Conservation (phyloP, 1,139 yeast species). For the Magnusiomyces tetraspermus region DNA sequence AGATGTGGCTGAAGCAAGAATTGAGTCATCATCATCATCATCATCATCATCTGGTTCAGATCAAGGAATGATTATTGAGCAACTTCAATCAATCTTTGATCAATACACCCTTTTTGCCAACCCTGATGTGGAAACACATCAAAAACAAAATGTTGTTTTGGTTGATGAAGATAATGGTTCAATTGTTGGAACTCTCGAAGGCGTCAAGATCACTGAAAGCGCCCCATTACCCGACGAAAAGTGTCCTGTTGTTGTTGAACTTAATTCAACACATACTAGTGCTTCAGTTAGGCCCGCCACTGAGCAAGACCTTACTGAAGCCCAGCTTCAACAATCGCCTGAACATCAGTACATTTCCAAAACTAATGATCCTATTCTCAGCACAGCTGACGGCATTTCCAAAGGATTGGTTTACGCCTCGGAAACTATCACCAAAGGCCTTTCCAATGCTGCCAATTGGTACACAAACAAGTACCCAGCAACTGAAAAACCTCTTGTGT, state of each 20-base stretch:
- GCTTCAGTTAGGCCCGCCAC: slow-evolving; percentile 7
- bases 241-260: slow-evolving; percentile 10
- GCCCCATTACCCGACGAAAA: slow-evolving; percentile 8
- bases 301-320: too few species aligned
- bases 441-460: slow-evolving; percentile 12
- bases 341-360: background rate
- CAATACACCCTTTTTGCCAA: slow-evolving; percentile 9
- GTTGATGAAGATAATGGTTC: slow-evolving; percentile 8
- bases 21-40: background rate
- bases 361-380: slow-evolving; percentile 7
- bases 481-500: slow-evolving; percentile 8
- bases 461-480: slow-evolving; percentile 11
- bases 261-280: slow-evolving; percentile 3
- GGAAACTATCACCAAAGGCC: slow-evolving; percentile 7
- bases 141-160: slow-evolving; percentile 4
- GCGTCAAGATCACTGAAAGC: slow-evolving; percentile 6
- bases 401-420: slow-evolving; percentile 9
- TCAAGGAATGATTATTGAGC: background rate
- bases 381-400: slow-evolving; percentile 10
- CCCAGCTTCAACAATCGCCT: background rate
- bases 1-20: background rate
- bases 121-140: background rate
- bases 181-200: slow-evolving; percentile 7
- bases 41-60: background rate
- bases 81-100: slow-evolving; percentile 9